Evolutionary conservation across 2,329 filamentous ascomycete species (phyloP).

Genomic region (Xylaria sp.): DNA sequence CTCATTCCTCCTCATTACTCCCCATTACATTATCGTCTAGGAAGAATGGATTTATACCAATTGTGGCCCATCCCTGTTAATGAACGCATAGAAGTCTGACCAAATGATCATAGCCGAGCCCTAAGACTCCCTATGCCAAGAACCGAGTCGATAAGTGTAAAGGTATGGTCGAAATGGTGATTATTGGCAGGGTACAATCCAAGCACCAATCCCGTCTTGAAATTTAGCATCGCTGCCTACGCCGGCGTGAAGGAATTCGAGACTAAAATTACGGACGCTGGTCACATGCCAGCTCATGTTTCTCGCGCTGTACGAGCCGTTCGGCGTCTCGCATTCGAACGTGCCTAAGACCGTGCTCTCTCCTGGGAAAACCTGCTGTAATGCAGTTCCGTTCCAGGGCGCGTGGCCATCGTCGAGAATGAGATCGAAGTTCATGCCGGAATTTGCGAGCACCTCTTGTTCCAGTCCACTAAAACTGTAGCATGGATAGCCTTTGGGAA

Average conservation of each 20-base stretch:
- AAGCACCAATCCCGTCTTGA: conserved; percentile 48
- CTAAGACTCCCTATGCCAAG: conserved; percentile 27
- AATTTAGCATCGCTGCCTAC: conserved; percentile 46
- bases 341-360: conserved; percentile 45
- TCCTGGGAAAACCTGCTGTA: conserved; percentile 49
- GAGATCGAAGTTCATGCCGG: conserved; percentile 48
- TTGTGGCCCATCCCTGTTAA: conserved; percentile 20
- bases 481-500: conserved; percentile 50
- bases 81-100: conserved; percentile 19
- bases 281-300: conserved; percentile 47
- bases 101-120: background rate
- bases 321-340: conserved; percentile 45
- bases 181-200: conserved; percentile 47
- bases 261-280: conserved; percentile 46
- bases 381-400: conserved; percentile 44
- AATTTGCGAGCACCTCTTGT: conserved; percentile 46
- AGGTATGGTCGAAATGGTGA: conserved; percentile 6
- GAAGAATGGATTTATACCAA: conserved; percentile 32
- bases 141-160: conserved; percentile 5
- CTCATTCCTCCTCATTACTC: conserved; percentile 24
- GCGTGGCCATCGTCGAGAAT: conserved; percentile 37
- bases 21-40: conserved; percentile 33
- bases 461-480: conserved; percentile 49
- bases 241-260: conserved; percentile 49
- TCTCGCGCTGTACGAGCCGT: conserved; percentile 29